Base-by-base conservation (phyloP, 257 asterid genomes). In the Misopates orontium region DNA sequence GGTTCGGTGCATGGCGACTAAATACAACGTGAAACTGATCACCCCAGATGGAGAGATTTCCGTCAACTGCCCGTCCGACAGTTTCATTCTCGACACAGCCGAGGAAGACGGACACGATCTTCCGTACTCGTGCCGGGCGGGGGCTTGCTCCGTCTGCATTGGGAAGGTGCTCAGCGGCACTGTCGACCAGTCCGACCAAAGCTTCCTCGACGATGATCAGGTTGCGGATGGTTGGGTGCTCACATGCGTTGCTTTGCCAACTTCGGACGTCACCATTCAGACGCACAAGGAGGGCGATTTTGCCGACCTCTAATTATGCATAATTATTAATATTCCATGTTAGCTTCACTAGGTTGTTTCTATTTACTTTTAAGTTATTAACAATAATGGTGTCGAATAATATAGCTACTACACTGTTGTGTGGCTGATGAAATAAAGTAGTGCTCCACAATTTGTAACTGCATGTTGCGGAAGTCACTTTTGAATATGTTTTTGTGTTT, bases 101-200 rank as follows among this genome's bases (percentile, higher is more conserved):
- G 98, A 91, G 78, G 91, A 91, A 19, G 3, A 1, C 0, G 98
- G 91, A 0, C 4, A 66, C 1, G 97, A 88, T 0, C 73, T 86
- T 39, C 96, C 98, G 0, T 88, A 75, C 89, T 88, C 96, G 0
- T 91, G 98, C 91, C 84, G 98, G 60, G 88, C 96, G 8, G 96
- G 96, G 0, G 79, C 98, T 0, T 91, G 98, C 82, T 91, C 96
- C 60, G 77, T 90, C 10, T 91, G 96, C 77, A 88, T 87, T 39
- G 96, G 94, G 0, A 88, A 86, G 65, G 61, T 91, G 8, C 8
- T 78, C 4, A 21, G 54, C 28, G 95, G 98, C 11, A 9, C 0
- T 40, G 87, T 91, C 0, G 98, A 91, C 75, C 98, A 91, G 77
- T 51, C 87, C 18, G 98, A 91, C 66, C 59, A 64, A 0, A 87